These are phyloP conservation scores for Cercospora brassicicola DNA, from an alignment of 2,329 filamentous ascomycete species.

Conservation along the genomic window DNA sequence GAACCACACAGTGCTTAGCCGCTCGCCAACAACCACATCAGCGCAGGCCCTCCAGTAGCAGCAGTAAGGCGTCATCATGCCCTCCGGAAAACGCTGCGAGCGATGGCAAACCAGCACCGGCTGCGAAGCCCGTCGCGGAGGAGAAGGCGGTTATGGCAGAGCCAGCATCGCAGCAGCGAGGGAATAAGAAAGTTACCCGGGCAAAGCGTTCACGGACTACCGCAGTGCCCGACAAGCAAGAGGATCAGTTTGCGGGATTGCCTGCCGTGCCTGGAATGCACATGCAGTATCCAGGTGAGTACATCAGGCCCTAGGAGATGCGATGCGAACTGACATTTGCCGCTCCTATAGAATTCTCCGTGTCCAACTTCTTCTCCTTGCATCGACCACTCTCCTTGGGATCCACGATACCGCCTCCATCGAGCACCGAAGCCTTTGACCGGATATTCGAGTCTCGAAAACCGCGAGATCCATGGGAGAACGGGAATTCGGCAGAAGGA, in stretches of 20 bases:
- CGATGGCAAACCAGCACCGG: slow-evolving; percentile 34
- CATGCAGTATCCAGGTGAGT: slow-evolving; percentile 13
- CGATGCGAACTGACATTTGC: slow-evolving; percentile 5
- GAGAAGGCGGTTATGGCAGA: slow-evolving; percentile 19
- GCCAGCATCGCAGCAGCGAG: slow-evolving; percentile 23
- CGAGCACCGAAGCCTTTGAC: slow-evolving; percentile 74
- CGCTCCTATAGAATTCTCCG: slow-evolving; percentile 66
- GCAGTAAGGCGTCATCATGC: slow-evolving; percentile 48
- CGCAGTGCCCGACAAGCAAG: slow-evolving; percentile 21
- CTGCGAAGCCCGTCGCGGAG: slow-evolving; percentile 29
- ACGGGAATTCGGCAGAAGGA: slow-evolving; percentile 48
- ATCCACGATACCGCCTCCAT: slow-evolving; percentile 71
- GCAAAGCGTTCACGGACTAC: slow-evolving; percentile 22
- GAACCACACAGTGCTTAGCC: slow-evolving; percentile 36
- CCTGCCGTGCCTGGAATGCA: slow-evolving; percentile 75
- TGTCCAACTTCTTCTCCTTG: slow-evolving; percentile 93
- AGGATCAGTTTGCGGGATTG: slow-evolving; percentile 56
- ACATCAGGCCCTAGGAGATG: not conserved
- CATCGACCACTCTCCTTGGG: slow-evolving; percentile 91
- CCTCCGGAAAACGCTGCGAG: slow-evolving; percentile 42
- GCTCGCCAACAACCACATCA: slow-evolving; percentile 46
- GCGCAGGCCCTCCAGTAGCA: slow-evolving; percentile 52
- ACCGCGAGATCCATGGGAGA: slow-evolving; percentile 47
- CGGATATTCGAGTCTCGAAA: slow-evolving; percentile 70
- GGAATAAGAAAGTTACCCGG: slow-evolving; percentile 22